These are phyloP conservation scores for Lactifluus rugatus DNA, from an alignment of 768 basidiomycete species.

Conservation along the genomic window DNA sequence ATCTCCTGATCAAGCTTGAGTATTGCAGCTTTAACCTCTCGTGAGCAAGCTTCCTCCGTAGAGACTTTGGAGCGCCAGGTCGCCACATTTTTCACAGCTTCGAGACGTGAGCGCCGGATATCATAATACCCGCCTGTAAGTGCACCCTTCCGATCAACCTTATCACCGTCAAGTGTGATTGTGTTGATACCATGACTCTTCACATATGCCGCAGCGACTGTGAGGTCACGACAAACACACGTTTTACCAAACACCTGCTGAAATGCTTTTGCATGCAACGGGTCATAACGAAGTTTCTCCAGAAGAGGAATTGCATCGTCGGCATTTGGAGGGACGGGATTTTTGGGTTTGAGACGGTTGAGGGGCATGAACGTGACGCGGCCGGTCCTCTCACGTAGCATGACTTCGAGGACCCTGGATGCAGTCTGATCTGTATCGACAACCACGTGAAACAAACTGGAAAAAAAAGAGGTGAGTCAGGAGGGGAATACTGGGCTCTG, in stretches of 20 bases:
- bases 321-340: slow-evolving; percentile 52
- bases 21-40: slow-evolving; percentile 68
- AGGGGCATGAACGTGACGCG: slow-evolving; percentile 98
- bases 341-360: slow-evolving; percentile 82
- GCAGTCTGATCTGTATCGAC: slow-evolving; percentile 96
- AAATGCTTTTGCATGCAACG: slow-evolving; percentile 68
- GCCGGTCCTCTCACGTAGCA: slow-evolving; percentile 89
- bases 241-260: slow-evolving; percentile 97
- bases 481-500: neutral
- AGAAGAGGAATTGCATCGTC: slow-evolving; percentile 76
- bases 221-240: slow-evolving; percentile 88
- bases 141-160: slow-evolving; percentile 92
- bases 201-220: slow-evolving; percentile 88
- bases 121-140: slow-evolving; percentile 97
- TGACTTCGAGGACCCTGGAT: slow-evolving; percentile 79
- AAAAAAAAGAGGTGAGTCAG: neutral
- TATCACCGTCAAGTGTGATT: slow-evolving; percentile 96
- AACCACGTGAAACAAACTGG: slow-evolving; percentile 91
- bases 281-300: slow-evolving; percentile 71
- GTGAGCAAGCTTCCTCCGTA: slow-evolving; percentile 49
- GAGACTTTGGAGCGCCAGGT: slow-evolving; percentile 68
- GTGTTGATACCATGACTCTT: slow-evolving; percentile 93
- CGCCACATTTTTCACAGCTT: slow-evolving; percentile 69
- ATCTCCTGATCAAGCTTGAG: slow-evolving; percentile 76
- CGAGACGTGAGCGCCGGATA: slow-evolving; percentile 79